Evolutionary conservation across 1,139 yeast species (phyloP).

Genomic region (Suhomyces coccinellae): DNA sequence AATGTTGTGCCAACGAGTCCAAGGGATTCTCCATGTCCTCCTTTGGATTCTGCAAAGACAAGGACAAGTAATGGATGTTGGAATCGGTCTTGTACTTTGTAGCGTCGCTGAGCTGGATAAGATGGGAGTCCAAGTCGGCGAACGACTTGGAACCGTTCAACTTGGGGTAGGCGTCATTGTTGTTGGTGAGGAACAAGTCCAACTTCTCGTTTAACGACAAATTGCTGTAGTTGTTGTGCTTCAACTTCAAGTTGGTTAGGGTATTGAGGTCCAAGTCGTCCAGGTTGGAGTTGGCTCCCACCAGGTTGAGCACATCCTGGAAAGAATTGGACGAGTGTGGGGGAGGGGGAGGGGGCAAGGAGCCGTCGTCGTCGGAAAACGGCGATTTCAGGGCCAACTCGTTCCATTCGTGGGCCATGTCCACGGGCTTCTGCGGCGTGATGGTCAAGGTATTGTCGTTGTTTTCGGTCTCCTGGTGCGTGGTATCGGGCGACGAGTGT

Average conservation of each 20-base stretch:
- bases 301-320: slow-evolving; percentile 16
- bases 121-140: slow-evolving; percentile 39
- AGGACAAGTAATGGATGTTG: slow-evolving; percentile 40
- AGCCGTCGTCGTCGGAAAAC: slow-evolving; percentile 25
- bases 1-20: slow-evolving; percentile 31
- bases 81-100: slow-evolving; percentile 29
- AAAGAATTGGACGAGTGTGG: slow-evolving; percentile 26
- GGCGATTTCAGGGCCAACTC: slow-evolving; percentile 14
- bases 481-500: slow-evolving; percentile 16
- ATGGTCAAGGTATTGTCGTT: not conserved
- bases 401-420: slow-evolving; percentile 29
- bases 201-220: slow-evolving; percentile 43
- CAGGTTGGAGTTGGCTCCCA: slow-evolving; percentile 6
- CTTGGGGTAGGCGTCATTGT: slow-evolving; percentile 11
- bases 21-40: slow-evolving; percentile 35
- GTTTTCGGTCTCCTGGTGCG: slow-evolving; percentile 11
- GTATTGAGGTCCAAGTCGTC: slow-evolving; percentile 23
- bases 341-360: slow-evolving; percentile 36
- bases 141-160: slow-evolving; percentile 13
- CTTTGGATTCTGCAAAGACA: slow-evolving; percentile 31
- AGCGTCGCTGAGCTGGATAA: slow-evolving; percentile 33
- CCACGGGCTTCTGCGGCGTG: slow-evolving; percentile 4
- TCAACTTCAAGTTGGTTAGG: slow-evolving; percentile 25
- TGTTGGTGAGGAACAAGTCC: slow-evolving; percentile 32
- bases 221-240: slow-evolving; percentile 28